phyloP scores from a whole-genome alignment of 345 rosid species.

The Salix suchowensis region DNA sequence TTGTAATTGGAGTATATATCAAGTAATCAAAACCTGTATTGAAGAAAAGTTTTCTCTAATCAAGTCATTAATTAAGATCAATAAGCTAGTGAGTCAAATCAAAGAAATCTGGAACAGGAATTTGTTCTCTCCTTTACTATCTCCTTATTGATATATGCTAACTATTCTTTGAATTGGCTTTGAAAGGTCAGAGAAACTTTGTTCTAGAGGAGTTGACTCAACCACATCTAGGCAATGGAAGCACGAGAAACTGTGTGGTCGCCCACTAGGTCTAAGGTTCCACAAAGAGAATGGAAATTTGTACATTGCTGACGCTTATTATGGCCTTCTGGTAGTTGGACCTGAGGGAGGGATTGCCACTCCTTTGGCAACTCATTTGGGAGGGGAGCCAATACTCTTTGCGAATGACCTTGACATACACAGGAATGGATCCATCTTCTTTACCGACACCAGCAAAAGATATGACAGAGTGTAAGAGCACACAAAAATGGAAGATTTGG shows the following conservation, averaged over 20 bases:
- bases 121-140: neutral
- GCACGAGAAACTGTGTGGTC: slow-evolving; percentile 74
- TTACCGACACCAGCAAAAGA: slow-evolving; percentile 91
- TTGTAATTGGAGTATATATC: no score
- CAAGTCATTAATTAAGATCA: no score
- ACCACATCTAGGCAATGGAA: slow-evolving; percentile 89
- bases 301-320: slow-evolving; percentile 91
- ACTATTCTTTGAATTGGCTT: slow-evolving; percentile 5
- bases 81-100: no score
- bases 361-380: slow-evolving; percentile 68
- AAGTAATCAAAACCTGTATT: no score
- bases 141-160: neutral
- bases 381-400: slow-evolving; percentile 64
- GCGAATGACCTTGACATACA: slow-evolving; percentile 93
- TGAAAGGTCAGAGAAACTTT: slow-evolving; percentile 72
- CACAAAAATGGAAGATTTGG: neutral
- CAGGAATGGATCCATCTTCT: slow-evolving; percentile 81
- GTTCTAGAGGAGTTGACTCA: slow-evolving; percentile 75
- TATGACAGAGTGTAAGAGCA: slow-evolving; percentile 72
- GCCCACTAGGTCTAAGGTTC: slow-evolving; percentile 88
- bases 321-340: slow-evolving; percentile 80
- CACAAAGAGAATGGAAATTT: slow-evolving; percentile 52
- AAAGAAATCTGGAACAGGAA: neutral
- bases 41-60: no score
- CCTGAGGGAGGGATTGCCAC: slow-evolving; percentile 78